Conservation (phyloP, 495 filamentous ascomycete genomes). For the Trichoderma reesei region DNA sequence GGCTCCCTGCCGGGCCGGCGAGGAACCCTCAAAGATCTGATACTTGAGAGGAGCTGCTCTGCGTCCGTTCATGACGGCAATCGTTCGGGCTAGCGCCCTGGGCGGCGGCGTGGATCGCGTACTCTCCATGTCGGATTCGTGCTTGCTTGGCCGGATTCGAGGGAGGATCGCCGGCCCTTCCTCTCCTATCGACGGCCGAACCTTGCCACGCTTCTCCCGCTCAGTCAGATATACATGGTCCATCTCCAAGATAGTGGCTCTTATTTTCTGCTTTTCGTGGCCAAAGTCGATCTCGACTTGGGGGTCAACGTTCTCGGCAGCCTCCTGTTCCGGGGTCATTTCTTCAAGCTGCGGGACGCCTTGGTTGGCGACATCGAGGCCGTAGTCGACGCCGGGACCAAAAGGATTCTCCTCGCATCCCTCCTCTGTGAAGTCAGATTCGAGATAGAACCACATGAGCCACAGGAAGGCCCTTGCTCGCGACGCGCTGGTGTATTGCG, state of each 20-base stretch:
- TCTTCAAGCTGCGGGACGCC: conserved; percentile 71
- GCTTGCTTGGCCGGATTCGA: conserved; percentile 44
- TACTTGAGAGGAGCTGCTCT: conserved; percentile 40
- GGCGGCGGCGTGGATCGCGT: conserved; percentile 49
- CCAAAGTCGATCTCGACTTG: conserved; percentile 79
- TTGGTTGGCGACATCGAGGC: conserved; percentile 56
- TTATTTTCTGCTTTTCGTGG: conserved; percentile 69
- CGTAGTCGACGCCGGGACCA: conserved; percentile 60
- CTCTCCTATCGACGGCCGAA: conserved; percentile 25
- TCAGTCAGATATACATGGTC: conserved; percentile 42
- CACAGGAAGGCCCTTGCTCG: conserved; percentile 87
- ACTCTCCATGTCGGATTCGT: conserved; percentile 50
- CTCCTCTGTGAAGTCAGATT: conserved; percentile 82
- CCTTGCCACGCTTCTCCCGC: conserved; percentile 33
- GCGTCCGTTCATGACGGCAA: conserved; percentile 24
- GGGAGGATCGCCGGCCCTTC: conserved; percentile 48
- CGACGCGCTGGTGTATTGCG: conserved; percentile 68
- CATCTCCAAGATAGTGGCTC: conserved; percentile 59
- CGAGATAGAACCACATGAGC: conserved; percentile 99
- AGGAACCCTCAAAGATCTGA: conserved; percentile 41
- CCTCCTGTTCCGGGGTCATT: conserved; percentile 67
- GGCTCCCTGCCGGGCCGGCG: conserved; percentile 32
- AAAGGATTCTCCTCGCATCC: conserved; percentile 83
- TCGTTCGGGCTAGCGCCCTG: conserved; percentile 35
- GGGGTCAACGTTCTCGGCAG: conserved; percentile 82